Evolutionary conservation across 2,329 filamentous ascomycete species (phyloP), one percentile per base, ranked within the genome.

Genomic region (Juglanconis juglandina): DNA sequence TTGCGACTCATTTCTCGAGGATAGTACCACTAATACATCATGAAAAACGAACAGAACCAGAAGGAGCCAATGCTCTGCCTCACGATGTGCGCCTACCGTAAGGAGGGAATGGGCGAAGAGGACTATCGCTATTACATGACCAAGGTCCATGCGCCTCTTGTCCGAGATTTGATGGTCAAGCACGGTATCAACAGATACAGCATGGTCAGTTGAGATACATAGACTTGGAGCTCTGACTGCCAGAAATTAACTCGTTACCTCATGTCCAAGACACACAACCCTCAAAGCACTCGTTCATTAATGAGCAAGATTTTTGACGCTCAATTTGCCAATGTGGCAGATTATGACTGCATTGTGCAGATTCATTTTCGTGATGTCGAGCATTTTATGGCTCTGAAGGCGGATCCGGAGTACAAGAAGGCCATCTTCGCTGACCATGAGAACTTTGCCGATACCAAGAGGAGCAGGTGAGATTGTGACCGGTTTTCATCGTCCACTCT

Each of bases 341-440:
- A 80, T 61, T 82, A 73, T 60, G 79, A 82, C 67, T 80, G 76
- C 65, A 79, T 81, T 64, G 79, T 75, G 53, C 79, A 81, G 65
- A 76, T 79, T 0, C 70, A 80, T 0, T 81, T 82, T 64, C 63
- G 74, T 59, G 68, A 61, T 46, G 55, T 82, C 1, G 75, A 80
- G 4, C 72, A 79, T 59, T 83, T 78, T 66, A 77, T 77, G 66
- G 64, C 67, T 6, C 78, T 82, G 72, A 81, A 81, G 66, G 58
- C 75, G 13, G 80, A 83, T 66, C 76, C 79, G 3, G 80, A 70
- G 69, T 82, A 79, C 64, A 77, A 78, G 68, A 65, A 79, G 63
- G 70, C 77, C 59, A 61, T 82, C 17, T 64, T 74, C 0, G 66
- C 66, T 2, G 79, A 82, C 64, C 78, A 81, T 67, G 76, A 79